Conservation (phyloP, 192 early-diverging fungal genomes). For the Coemansia sp. region DNA sequence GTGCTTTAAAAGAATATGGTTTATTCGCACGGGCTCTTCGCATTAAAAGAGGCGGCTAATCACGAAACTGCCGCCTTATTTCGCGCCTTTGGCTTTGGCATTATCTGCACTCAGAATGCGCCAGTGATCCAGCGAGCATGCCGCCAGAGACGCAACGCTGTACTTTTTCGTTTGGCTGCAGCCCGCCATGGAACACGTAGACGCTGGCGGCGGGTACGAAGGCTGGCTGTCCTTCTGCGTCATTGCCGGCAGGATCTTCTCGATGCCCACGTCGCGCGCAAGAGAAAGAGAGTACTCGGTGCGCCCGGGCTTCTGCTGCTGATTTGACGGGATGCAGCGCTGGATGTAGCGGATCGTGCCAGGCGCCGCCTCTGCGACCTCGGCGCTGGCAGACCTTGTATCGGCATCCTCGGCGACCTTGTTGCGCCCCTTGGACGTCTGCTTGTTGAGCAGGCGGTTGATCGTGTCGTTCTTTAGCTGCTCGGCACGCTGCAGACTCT, state of each 20-base stretch:
- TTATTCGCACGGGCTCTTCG: no score
- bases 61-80: no score
- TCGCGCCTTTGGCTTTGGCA: background rate
- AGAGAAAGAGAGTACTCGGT: slow-evolving; percentile 21
- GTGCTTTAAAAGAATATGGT: background rate
- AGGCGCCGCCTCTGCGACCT: slow-evolving; percentile 9
- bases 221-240: slow-evolving; percentile 20
- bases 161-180: slow-evolving; percentile 60
- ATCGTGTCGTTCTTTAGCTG: slow-evolving; percentile 72
- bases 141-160: slow-evolving; percentile 52
- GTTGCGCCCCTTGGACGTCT: slow-evolving; percentile 65
- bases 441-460: slow-evolving; percentile 77
- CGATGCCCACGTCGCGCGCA: slow-evolving; percentile 17
- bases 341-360: slow-evolving; percentile 28
- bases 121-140: slow-evolving; percentile 64
- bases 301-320: slow-evolving; percentile 1
- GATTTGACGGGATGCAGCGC: slow-evolving; percentile 10
- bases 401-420: slow-evolving; percentile 62
- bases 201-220: slow-evolving; percentile 50
- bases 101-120: slow-evolving; percentile 17
- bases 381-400: slow-evolving; percentile 43
- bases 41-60: no score
- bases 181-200: slow-evolving; percentile 51
- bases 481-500: slow-evolving; percentile 72
- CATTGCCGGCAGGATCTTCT: slow-evolving; percentile 20